Conservation (phyloP, 345 rosid genomes). For the Xanthoceras sorbifolium region DNA sequence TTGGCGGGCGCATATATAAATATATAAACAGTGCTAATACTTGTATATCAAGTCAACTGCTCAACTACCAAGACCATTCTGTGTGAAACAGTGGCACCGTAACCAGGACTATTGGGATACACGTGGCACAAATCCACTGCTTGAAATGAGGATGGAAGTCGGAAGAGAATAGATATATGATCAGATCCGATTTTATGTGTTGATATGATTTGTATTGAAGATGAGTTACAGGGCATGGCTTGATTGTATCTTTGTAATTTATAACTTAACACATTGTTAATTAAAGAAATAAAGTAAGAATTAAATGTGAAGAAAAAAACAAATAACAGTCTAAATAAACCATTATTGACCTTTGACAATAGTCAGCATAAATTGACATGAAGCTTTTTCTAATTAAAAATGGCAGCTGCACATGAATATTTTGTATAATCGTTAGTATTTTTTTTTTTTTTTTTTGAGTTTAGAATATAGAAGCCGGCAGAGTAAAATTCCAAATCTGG, state of each 20-base stretch:
- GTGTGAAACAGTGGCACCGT: not conserved
- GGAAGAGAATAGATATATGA: too few relatives aligned
- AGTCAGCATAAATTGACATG: conserved; percentile 1
- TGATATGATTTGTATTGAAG: not conserved
- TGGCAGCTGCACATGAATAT: not conserved
- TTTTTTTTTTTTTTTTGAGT: too few relatives aligned
- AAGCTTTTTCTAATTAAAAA: not conserved
- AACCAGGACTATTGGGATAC: not conserved
- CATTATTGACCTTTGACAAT: conserved; percentile 12
- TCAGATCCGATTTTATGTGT: not conserved
- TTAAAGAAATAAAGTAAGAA: not conserved
- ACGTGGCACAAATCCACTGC: not conserved
- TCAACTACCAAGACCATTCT: not conserved
- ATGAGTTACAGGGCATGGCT: too few relatives aligned
- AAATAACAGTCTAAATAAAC: not conserved
- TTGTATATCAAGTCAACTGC: not conserved
- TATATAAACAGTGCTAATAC: not conserved
- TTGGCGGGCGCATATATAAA: not conserved
- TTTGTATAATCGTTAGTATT: not conserved
- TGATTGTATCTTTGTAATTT: not conserved
- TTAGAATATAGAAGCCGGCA: not conserved
- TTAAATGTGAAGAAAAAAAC: not conserved
- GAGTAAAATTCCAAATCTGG: not conserved
- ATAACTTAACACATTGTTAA: not conserved
- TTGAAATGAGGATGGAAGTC: not conserved